Percentiles rank a stretch among this genome's conserved stretches.
Evolutionary conservation across 148 eudicot genomes (phyloP).

Genomic region (Beta vulgaris): DNA sequence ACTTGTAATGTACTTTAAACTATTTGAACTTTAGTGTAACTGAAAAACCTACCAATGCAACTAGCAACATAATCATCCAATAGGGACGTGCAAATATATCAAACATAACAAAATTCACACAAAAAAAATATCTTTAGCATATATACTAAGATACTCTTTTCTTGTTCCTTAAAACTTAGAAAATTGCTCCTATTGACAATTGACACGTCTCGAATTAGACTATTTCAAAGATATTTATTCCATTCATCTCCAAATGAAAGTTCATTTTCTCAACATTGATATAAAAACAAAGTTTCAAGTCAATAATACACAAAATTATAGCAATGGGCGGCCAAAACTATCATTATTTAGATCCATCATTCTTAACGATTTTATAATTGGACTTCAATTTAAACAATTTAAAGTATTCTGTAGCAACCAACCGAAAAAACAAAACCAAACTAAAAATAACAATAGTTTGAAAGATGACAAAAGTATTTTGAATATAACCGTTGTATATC

Average conservation of each 20-base stretch:
- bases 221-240: not conserved
- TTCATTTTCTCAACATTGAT: too few relatives aligned
- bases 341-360: not conserved
- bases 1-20: not conserved
- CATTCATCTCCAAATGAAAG: not conserved
- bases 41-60: slow-evolving; percentile 15
- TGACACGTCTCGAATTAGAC: not conserved
- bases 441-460: too few relatives aligned
- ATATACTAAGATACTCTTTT: too few relatives aligned
- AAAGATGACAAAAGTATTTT: too few relatives aligned
- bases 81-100: slow-evolving; percentile 1
- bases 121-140: too few relatives aligned
- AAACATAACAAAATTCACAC: not conserved
- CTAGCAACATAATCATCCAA: slow-evolving; percentile 8
- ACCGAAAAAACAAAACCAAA: too few relatives aligned
- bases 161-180: not conserved
- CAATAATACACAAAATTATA: not conserved
- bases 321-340: not conserved
- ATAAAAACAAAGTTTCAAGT: too few relatives aligned
- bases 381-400: too few relatives aligned
- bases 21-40: not conserved
- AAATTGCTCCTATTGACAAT: too few relatives aligned
- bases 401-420: too few relatives aligned
- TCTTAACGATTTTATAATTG: not conserved
- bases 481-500: too few relatives aligned